Base-by-base conservation (phyloP, 345 rosid genomes). In the Salix koriyanagi region DNA sequence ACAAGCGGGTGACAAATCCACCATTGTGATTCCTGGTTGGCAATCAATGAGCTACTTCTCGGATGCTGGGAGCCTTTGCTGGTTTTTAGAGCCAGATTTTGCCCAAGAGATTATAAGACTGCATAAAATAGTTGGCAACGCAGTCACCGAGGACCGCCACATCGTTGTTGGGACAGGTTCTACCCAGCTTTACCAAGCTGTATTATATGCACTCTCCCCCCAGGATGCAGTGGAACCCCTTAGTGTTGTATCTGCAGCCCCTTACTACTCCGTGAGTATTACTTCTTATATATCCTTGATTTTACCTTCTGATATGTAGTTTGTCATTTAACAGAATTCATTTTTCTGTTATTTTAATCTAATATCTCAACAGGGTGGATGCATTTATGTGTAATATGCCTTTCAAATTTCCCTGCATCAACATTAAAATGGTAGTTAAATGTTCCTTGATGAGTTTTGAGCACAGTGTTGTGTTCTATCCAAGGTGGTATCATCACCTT, bases 81-180 rank as follows among this genome's bases (percentile, higher is more conserved):
- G 98, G 99, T 95, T 93, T 81, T 81, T 95, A 81, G 97, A 91
- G 74, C 93, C 94, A 12, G 90, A 89, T 50, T 88, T 95, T 74
- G 88, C 88, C 2, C 77, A 80, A 50, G 87, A 95, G 83, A 83
- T 95, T 25, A 77, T 84, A 16, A 83, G 94, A 77, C 82, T 95
- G 32, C 99, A 95, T 73, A 77, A 70, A 26, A 72, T 90, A 28
- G 99, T 95, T 10, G 97, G 96, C 7, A 94, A 95, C 81, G 98
- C 98, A 4, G 85, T 88, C 73, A 91, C 99, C 0, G 78, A 85
- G 60, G 89, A 80, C 48, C 88, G 88, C 7, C 74, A 87, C 79
- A 89, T 93, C 62, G 91, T 95, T 30, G 99, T 93, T 14, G 99
- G 99, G 28, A 93, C 97, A 0, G 99, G 99, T 37, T 93, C 99